Conservation (phyloP, 257 asterid genomes). For the Ocimum tenuiflorum region DNA sequence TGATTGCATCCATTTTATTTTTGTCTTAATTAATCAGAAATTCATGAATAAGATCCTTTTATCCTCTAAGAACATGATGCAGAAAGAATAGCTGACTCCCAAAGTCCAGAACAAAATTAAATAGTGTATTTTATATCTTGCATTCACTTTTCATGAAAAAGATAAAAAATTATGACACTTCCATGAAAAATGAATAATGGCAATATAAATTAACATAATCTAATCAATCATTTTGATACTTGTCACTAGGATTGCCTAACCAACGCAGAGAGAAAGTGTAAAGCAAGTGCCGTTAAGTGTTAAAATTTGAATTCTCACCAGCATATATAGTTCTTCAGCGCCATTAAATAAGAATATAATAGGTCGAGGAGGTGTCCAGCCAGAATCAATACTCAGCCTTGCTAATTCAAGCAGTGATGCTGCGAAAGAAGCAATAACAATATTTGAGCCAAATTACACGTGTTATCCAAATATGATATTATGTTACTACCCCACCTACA, state of each 20-base stretch:
- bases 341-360: constrained; percentile 91
- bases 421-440: constrained; percentile 35
- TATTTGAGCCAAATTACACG: constrained; percentile 16
- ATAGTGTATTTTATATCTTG: not conserved
- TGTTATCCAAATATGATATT: not conserved
- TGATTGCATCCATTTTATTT: not conserved
- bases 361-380: constrained; percentile 90
- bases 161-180: not conserved
- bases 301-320: constrained; percentile 50
- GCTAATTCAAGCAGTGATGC: constrained; percentile 94
- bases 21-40: not conserved
- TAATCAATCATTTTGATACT: not conserved
- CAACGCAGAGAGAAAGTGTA: constrained; percentile 3
- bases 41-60: not conserved
- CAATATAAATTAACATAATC: not conserved
- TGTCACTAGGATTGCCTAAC: not conserved
- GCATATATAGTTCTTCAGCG: constrained; percentile 95
- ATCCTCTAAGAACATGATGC: not conserved
- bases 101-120: not conserved
- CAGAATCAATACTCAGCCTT: constrained; percentile 75
- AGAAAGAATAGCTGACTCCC: not conserved
- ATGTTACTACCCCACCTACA: constrained; percentile 60
- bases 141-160: not conserved
- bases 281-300: constrained; percentile 1
- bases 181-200: not conserved